phyloP scores from a whole-genome alignment of 352 stramenopile genomes.

The Phytophthora hibernalis region DNA sequence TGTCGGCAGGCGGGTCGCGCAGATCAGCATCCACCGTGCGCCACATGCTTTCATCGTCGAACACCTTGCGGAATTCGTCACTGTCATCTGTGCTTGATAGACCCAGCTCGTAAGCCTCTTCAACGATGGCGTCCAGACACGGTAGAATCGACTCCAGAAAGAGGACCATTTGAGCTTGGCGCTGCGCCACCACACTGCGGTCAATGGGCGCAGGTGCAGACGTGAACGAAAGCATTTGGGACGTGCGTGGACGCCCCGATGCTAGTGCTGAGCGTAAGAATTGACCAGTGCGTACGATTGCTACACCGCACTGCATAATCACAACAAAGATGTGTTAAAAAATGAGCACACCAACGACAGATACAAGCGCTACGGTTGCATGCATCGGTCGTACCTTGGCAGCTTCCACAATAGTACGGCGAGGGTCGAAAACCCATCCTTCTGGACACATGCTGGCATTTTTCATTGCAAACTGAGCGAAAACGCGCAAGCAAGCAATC shows the following conservation, averaged over 20 bases:
- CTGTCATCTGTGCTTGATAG: constrained; percentile 69
- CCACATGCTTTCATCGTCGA: constrained; percentile 80
- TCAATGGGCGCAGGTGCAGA: constrained; percentile 47
- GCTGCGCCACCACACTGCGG: constrained; percentile 61
- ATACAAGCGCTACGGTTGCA: no score
- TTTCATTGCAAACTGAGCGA: constrained; percentile 80
- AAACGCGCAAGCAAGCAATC: constrained; percentile 1
- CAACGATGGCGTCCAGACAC: constrained; percentile 78
- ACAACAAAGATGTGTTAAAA: constrained; percentile 5
- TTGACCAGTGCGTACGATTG: constrained; percentile 77
- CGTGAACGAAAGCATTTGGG: constrained; percentile 65
- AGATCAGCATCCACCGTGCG: constrained; percentile 71
- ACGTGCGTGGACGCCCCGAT: constrained; percentile 37
- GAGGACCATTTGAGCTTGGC: constrained; percentile 81
- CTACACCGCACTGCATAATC: constrained; percentile 52
- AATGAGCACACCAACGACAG: constrained; percentile 6
- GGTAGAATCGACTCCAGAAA: constrained; percentile 85
- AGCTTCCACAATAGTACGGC: constrained; percentile 78
- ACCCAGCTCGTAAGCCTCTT: constrained; percentile 75
- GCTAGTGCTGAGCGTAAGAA: constrained; percentile 63
- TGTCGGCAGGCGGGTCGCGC: constrained; percentile 37
- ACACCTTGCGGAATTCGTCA: constrained; percentile 76
- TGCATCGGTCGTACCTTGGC: constrained; percentile 51
- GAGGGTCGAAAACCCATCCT: constrained; percentile 75
- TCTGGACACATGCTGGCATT: constrained; percentile 70